A percentile compares a stretch with the other conserved stretches of the same genome.
phyloP scores from a whole-genome alignment of 2,329 filamentous ascomycete species.

The Claviceps capensis region DNA sequence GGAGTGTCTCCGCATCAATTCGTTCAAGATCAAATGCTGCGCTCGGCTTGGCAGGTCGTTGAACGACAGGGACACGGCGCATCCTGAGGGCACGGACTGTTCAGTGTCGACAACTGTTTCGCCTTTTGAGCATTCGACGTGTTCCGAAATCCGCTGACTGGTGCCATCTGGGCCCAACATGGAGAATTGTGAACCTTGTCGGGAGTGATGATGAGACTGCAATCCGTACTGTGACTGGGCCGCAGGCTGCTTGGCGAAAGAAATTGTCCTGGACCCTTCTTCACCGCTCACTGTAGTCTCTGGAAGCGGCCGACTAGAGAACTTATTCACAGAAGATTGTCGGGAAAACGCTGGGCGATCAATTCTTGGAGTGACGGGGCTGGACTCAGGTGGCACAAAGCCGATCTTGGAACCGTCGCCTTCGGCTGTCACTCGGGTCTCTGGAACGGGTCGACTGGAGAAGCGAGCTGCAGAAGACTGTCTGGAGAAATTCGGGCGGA shows the following conservation, averaged over 20 bases:
- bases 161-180: constrained; percentile 19
- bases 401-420: constrained; percentile 51
- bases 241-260: constrained; percentile 37
- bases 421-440: constrained; percentile 50
- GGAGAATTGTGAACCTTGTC: constrained; percentile 21
- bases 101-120: constrained; percentile 18
- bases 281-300: constrained; percentile 42
- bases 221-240: constrained; percentile 5
- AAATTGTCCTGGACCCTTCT: constrained; percentile 44
- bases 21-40: constrained; percentile 77
- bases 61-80: constrained; percentile 60
- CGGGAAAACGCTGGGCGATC: constrained; percentile 25
- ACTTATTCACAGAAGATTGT: constrained; percentile 38
- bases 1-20: constrained; percentile 60
- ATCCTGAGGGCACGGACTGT: constrained; percentile 39
- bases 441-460: constrained; percentile 58
- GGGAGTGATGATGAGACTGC: constrained; percentile 17
- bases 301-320: constrained; percentile 49
- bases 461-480: constrained; percentile 47
- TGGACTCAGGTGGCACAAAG: constrained; percentile 37
- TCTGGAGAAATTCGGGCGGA: constrained; percentile 34
- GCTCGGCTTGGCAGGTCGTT: constrained; percentile 76
- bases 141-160: constrained; percentile 29
- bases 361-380: constrained; percentile 13
- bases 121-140: constrained; percentile 11